Base-by-base conservation (phyloP, 257 asterid genomes). In the Solanum gracilifrons region DNA sequence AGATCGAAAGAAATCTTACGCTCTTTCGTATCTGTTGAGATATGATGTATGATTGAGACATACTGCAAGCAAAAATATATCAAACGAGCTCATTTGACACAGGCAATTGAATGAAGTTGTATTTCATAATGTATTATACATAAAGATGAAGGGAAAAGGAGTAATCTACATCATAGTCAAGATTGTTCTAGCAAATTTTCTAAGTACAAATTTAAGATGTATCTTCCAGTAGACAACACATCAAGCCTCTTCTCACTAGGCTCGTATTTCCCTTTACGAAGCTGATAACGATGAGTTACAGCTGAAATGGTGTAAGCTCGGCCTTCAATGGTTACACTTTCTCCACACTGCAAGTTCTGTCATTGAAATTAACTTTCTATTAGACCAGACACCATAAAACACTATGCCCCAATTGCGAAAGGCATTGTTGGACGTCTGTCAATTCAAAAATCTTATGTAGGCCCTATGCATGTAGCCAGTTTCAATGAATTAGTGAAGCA, bases 291-390 rank as follows among this genome's bases (percentile, higher is more conserved):
- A 89, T 95, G 96, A 72, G 98, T 95, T 87, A 96, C 98, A 51
- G 98, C 90, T 64, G 99, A 97, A 76, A 97, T 92, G 15, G 92
- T 95, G 85, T 95, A 97, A n/a, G 96, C 89, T 87, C 92, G 92
- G 62, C 98, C 98, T 91, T 95, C 98, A 85, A 94, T 95, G 6
- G 96, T 94, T 88, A 96, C 98, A 71, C 95, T 92, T 91, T 94
- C 99, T 75, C 98, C 98, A 64, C 97, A 94, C 87, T 96, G 98
- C 93, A 96, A 87, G 90, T 94, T 95, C 98, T 96, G 96, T 58
- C 89, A 89, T 12, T 68, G 21, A 68, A 33, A 31, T 85, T 13
- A 62, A 48, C 32, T 20, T 55, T 9, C 11, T 36, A 43, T 83
- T 75, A 83, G 84, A 83, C 51, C 69, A 11, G 15, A 83, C 33